These are phyloP conservation scores for Notholithocarpus densiflorus DNA, from an alignment of 306 rosid species.

Conservation along the genomic window DNA sequence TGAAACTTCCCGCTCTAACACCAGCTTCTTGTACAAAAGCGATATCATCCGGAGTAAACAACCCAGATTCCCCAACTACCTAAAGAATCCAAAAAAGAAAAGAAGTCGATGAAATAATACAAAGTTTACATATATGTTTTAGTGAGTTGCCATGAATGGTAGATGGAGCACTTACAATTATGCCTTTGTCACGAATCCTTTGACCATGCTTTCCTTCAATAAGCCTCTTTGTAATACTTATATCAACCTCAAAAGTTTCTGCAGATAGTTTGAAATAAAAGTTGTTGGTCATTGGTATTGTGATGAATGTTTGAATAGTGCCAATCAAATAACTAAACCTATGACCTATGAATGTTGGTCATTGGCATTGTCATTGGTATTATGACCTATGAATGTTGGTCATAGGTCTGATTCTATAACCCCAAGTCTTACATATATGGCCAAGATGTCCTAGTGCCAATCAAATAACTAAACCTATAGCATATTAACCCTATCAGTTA, in stretches of 20 bases:
- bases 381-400: too few relatives aligned
- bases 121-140: background rate
- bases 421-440: background rate
- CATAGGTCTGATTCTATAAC: background rate
- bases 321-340: too few relatives aligned
- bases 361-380: too few relatives aligned
- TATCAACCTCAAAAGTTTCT: constrained; percentile 91
- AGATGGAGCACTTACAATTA: constrained; percentile 41
- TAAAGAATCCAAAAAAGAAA: constrained; percentile 28
- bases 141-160: background rate
- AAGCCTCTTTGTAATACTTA: constrained; percentile 74
- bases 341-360: too few relatives aligned
- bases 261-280: constrained; percentile 12
- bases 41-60: constrained; percentile 73
- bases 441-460: background rate
- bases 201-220: constrained; percentile 86
- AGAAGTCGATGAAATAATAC: background rate
- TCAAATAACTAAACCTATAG: background rate
- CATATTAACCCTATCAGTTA: background rate
- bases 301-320: too few relatives aligned
- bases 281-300: background rate
- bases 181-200: constrained; percentile 58
- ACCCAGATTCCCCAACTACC: constrained; percentile 95
- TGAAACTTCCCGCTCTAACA: constrained; percentile 66
- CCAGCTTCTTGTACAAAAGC: constrained; percentile 94